Evolutionary conservation across 306 rosid genomes (phyloP), one percentile per base, ranked within the genome.

Genomic region (Inga laurina): DNA sequence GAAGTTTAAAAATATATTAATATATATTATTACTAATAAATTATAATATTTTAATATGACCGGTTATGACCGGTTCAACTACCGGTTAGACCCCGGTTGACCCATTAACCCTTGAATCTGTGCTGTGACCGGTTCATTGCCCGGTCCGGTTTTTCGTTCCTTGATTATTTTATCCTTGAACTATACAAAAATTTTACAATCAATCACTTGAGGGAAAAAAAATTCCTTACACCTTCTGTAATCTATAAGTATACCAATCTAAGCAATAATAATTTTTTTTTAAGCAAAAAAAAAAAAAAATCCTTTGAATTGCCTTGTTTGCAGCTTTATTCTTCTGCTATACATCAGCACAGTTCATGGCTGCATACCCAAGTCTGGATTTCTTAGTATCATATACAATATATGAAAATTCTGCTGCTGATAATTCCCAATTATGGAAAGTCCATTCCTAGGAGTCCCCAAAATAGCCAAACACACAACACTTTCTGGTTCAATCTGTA

Each of bases 401-500:
- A 93, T 84, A 35, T 92, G 94, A 52, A 93, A 93, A 86, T 93
- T 93, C 92, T 92, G 97, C 86, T 93, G 97, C 87, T 92, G 97
- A 69, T 93, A 93, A 79, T 93, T 93, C 46, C 97, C 97, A 77
- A 93, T 92, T 43, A 93, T 93, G 4, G 97, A 91, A 78, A 93
- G 90, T 1, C 86, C 91, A 73, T 88, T 86, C 64, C 77, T 79
- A 2, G 91, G 91, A 84, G 97, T 92, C 30, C 93, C 95, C 84
- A 92, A 64, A 61, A 93, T 85, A 22, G 97, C 97, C 87, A 93
- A 83, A 72, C 97, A 93, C 10, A 89, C 89, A 21, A 93, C 82
- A 43, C 81, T 88, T 3, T 82, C 88, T 7, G 93, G 90, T 3
- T 92, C 91, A 75, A 93, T 81, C 72, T 89, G 91, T 65, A 93